Percentiles rank a stretch among this genome's conserved stretches.
Conservation (phyloP, 208 protist genomes). For the Leishmania aethiopica region DNA sequence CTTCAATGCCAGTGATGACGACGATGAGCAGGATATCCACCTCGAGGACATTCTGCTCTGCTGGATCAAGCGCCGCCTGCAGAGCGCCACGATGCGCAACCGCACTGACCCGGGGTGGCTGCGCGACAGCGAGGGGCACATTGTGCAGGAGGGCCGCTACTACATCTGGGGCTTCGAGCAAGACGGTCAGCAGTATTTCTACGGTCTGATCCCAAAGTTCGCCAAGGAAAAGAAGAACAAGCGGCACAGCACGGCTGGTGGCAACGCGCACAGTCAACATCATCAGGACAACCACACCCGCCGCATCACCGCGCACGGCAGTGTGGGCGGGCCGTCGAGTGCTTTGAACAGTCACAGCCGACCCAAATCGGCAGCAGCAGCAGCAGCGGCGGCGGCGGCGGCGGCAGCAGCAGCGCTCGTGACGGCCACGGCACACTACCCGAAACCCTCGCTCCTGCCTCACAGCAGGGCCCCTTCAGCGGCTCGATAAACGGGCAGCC, state of each 20-base stretch:
- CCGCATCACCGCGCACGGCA: not conserved
- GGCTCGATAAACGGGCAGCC: not conserved
- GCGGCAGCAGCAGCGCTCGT: conserved; percentile 6
- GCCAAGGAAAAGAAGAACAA: conserved; percentile 42
- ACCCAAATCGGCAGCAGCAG: conserved; percentile 8
- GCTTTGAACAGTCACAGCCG: conserved; percentile 12
- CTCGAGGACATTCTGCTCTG: conserved; percentile 53
- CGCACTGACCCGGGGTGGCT: conserved; percentile 54
- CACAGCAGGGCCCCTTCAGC: not conserved
- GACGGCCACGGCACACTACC: not conserved
- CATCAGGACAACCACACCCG: conserved; percentile 10
- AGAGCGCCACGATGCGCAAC: conserved; percentile 35
- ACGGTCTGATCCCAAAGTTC: conserved; percentile 70
- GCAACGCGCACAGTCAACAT: conserved; percentile 12
- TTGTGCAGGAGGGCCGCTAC: conserved; percentile 67
- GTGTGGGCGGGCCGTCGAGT: not conserved
- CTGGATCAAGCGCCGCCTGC: conserved; percentile 60
- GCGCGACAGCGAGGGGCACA: conserved; percentile 34
- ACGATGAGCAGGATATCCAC: conserved; percentile 32
- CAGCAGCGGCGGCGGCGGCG: conserved; percentile 11
- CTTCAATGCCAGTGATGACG: not conserved
- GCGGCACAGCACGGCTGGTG: not conserved
- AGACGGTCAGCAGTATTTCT: conserved; percentile 57
- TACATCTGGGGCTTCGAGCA: conserved; percentile 69
- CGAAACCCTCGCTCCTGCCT: not conserved